Evolutionary conservation across 2,329 filamentous ascomycete genomes (phyloP).

Genomic region (Botryotinia narcissicola): DNA sequence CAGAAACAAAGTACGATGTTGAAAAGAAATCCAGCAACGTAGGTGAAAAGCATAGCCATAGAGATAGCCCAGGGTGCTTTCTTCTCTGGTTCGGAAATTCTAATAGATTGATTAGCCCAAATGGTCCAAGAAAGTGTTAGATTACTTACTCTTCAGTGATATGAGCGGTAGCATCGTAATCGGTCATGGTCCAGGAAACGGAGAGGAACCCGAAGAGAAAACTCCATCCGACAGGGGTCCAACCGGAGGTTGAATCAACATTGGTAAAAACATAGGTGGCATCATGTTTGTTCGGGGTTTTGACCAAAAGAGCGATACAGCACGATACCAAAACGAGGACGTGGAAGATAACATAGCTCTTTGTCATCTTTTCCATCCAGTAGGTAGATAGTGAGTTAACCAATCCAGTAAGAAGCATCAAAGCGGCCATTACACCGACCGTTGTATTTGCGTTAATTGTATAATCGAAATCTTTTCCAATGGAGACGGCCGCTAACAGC

Average conservation of each 20-base stretch:
- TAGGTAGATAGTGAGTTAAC: slow-evolving; percentile 56
- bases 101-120: slow-evolving; percentile 11
- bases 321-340: slow-evolving; percentile 51
- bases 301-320: slow-evolving; percentile 50
- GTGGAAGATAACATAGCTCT: slow-evolving; percentile 57
- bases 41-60: slow-evolving; percentile 54
- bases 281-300: slow-evolving; percentile 50
- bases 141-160: slow-evolving; percentile 49
- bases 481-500: slow-evolving; percentile 54
- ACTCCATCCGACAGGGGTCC: slow-evolving; percentile 53
- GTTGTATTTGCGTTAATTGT: slow-evolving; percentile 47
- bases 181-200: slow-evolving; percentile 60
- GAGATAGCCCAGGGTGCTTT: slow-evolving; percentile 57
- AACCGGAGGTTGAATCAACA: slow-evolving; percentile 51
- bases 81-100: slow-evolving; percentile 48
- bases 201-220: slow-evolving; percentile 61
- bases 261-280: slow-evolving; percentile 55
- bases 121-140: slow-evolving; percentile 6
- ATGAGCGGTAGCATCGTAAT: slow-evolving; percentile 48
- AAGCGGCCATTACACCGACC: slow-evolving; percentile 54
- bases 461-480: slow-evolving; percentile 48
- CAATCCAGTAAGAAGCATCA: slow-evolving; percentile 50
- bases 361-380: slow-evolving; percentile 58
- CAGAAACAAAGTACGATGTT: slow-evolving; percentile 58
- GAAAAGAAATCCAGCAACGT: slow-evolving; percentile 54